Percentiles rank a stretch among this genome's conserved stretches.
phyloP scores from a whole-genome alignment of 306 rosid genomes.

The Spatholobus suberectus region DNA sequence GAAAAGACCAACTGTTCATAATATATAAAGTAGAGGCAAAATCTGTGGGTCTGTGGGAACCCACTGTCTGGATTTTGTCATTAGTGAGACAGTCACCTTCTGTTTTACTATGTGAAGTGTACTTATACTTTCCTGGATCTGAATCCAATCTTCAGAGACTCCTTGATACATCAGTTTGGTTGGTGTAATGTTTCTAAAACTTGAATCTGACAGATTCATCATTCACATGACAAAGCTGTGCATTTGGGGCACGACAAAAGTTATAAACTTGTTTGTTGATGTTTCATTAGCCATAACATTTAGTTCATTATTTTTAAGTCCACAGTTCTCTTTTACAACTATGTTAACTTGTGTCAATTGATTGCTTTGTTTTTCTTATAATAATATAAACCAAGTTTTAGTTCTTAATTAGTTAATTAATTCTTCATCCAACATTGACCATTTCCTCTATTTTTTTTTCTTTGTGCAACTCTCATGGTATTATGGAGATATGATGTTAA shows the following conservation, averaged over 20 bases:
- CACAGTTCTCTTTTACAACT: neutral
- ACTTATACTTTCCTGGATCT: neutral
- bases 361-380: neutral
- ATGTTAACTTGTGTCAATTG: neutral
- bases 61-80: neutral
- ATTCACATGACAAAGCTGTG: slow-evolving; percentile 9
- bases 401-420: neutral
- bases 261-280: neutral
- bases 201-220: neutral
- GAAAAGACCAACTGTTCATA: neutral
- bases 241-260: neutral
- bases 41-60: neutral
- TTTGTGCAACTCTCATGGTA: neutral
- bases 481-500: neutral
- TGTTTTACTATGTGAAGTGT: too few relatives aligned
- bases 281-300: neutral
- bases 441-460: neutral
- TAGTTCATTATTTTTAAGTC: neutral
- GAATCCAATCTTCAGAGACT: neutral
- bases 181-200: neutral
- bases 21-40: neutral
- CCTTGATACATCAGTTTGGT: neutral
- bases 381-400: neutral
- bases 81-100: too few relatives aligned
- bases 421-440: neutral